Percentiles rank a stretch among this genome's conserved stretches.
These are phyloP conservation scores for Mollisiaceae sp. DNA, from an alignment of 2,329 filamentous ascomycete species.

Conservation along the genomic window DNA sequence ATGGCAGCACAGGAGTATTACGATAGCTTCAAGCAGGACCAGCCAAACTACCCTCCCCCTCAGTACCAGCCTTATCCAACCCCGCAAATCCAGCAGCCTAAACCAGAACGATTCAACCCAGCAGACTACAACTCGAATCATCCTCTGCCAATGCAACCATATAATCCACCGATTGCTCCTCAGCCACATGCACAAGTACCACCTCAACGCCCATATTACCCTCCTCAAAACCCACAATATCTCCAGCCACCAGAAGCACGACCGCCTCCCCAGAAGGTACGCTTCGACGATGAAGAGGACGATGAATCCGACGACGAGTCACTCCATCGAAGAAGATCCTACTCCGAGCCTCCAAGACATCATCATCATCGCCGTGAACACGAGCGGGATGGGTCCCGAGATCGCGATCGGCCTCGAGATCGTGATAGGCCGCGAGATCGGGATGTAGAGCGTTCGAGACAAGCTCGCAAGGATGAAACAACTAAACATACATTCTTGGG, in stretches of 20 bases:
- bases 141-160: constrained; percentile 16
- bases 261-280: not conserved
- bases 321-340: constrained; percentile 16
- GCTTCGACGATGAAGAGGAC: constrained; percentile 6
- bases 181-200: constrained; percentile 6
- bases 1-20: constrained; percentile 35
- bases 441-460: constrained; percentile 4
- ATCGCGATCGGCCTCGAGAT: constrained; percentile 15
- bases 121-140: constrained; percentile 6
- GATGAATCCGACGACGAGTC: constrained; percentile 10
- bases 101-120: not conserved
- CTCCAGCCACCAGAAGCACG: constrained; percentile 11
- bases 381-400: too few species aligned
- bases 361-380: constrained; percentile 21
- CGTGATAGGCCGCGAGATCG: constrained; percentile 1
- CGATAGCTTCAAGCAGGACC: constrained; percentile 23
- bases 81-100: constrained; percentile 11
- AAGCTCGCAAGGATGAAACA: constrained; percentile 1
- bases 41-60: constrained; percentile 18
- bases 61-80: constrained; percentile 16
- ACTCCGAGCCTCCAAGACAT: constrained; percentile 30
- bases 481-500: constrained; percentile 33
- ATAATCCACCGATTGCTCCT: constrained; percentile 12
- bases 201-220: constrained; percentile 7
- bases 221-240: constrained; percentile 15